These are phyloP conservation scores for Tulasnella sp. DNA, from an alignment of 768 basidiomycete species.

Conservation along the genomic window DNA sequence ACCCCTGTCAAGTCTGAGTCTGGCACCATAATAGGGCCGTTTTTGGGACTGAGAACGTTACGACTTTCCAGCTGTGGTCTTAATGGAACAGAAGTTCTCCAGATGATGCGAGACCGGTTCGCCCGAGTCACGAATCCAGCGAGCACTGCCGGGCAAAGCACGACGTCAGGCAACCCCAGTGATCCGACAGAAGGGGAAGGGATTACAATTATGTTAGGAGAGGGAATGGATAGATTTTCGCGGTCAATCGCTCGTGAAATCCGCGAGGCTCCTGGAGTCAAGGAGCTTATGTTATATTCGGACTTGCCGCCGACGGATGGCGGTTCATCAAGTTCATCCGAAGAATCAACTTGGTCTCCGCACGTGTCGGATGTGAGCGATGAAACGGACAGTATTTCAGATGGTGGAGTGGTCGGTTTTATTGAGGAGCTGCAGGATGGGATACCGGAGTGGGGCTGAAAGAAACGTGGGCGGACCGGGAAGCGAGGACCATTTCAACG, in stretches of 20 bases:
- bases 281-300: neutral
- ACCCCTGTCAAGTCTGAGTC: neutral
- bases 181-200: neutral
- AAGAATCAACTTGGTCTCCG: neutral
- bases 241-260: neutral
- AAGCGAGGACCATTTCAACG: too few species aligned
- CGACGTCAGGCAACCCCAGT: neutral
- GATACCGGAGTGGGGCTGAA: neutral
- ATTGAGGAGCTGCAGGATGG: neutral
- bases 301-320: neutral
- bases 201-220: neutral
- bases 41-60: neutral
- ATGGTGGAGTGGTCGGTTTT: neutral
- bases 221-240: neutral
- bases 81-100: neutral
- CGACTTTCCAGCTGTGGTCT: neutral
- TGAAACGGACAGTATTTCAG: neutral
- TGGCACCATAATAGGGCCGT: neutral
- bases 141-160: neutral
- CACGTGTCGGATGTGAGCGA: neutral
- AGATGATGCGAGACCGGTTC: neutral
- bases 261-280: neutral
- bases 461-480: neutral
- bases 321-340: neutral
- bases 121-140: neutral